Percentiles rank a stretch among this genome's conserved stretches.
Conservation (phyloP, 139 green algal species). For the Nannochloris sp. region DNA sequence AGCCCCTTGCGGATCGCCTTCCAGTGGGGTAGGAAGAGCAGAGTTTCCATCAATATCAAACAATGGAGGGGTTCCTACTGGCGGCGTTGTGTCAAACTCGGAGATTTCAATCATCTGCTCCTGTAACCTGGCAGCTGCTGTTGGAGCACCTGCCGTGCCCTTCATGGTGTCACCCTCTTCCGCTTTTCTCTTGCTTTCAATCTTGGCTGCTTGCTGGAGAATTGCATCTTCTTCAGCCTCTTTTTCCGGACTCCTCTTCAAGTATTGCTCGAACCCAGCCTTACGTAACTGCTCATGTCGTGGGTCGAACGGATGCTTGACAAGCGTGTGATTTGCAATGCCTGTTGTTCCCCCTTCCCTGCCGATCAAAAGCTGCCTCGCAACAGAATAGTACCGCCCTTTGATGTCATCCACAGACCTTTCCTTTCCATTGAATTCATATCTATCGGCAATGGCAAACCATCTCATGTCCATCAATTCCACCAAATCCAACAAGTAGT, state of each 20-base stretch:
- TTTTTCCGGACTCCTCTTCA: slow-evolving; percentile 46
- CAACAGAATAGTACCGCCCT: slow-evolving; percentile 76
- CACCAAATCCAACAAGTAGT: slow-evolving; percentile 78
- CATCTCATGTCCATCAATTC: slow-evolving; percentile 71
- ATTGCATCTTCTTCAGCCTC: slow-evolving; percentile 58
- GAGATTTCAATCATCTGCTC: slow-evolving; percentile 22
- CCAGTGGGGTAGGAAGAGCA: slow-evolving; percentile 20
- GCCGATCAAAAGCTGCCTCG: slow-evolving; percentile 55
- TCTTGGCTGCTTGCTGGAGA: slow-evolving; percentile 25
- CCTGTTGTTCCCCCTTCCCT: slow-evolving; percentile 43
- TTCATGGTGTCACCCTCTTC: slow-evolving; percentile 28
- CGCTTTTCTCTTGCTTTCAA: slow-evolving; percentile 39
- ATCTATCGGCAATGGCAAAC: slow-evolving; percentile 72
- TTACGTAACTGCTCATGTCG: slow-evolving; percentile 52
- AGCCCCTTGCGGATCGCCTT: background rate
- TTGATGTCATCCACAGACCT: slow-evolving; percentile 81
- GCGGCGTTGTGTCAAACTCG: slow-evolving; percentile 15
- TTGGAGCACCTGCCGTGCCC: slow-evolving; percentile 6
- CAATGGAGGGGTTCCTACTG: slow-evolving; percentile 41
- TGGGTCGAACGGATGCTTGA: slow-evolving; percentile 68
- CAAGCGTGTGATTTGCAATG: slow-evolving; percentile 59
- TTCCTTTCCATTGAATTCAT: slow-evolving; percentile 27
- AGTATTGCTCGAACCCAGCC: slow-evolving; percentile 47
- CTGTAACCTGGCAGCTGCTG: background rate
- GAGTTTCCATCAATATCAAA: slow-evolving; percentile 43